Percentiles rank a stretch among this genome's conserved stretches.
Evolutionary conservation across 495 filamentous ascomycete genomes (phyloP).

Genomic region (Massariosphaeria phaeospora): DNA sequence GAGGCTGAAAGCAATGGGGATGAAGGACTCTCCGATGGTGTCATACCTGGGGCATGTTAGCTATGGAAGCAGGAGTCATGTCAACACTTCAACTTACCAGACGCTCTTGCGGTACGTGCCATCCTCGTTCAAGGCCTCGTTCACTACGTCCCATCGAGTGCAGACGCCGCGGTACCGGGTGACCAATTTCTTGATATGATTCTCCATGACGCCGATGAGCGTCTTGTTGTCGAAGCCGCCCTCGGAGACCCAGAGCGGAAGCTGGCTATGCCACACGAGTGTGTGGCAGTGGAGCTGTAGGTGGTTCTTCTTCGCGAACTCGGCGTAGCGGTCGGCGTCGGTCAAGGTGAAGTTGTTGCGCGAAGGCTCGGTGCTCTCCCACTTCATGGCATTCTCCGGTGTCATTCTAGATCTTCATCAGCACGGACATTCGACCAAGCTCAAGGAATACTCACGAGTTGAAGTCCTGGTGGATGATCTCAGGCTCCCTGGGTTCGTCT

Average conservation of each 20-base stretch:
- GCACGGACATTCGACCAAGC: too few relatives aligned
- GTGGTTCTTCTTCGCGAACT: conserved; percentile 14
- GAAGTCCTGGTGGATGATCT: conserved; percentile 11
- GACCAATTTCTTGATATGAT: conserved; percentile 24
- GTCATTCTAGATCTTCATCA: too few relatives aligned
- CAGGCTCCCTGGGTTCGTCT: conserved; percentile 3
- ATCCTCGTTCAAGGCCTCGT: too few relatives aligned
- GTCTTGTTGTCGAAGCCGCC: conserved; percentile 20
- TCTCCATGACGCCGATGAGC: conserved; percentile 21
- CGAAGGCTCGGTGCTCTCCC: conserved; percentile 22
- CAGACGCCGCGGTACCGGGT: conserved; percentile 23
- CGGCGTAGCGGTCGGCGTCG: conserved; percentile 6
- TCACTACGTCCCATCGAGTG: conserved; percentile 28
- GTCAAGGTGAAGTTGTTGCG: conserved; percentile 11
- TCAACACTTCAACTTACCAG: too few relatives aligned
- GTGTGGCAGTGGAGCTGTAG: conserved; percentile 22
- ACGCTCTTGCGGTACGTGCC: too few relatives aligned
- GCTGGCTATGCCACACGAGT: conserved; percentile 24
- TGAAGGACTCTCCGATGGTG: conserved; percentile 42
- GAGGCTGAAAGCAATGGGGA: conserved; percentile 51
- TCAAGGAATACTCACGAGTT: conserved; percentile 18
- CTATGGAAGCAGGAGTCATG: too few relatives aligned
- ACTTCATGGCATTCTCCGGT: too few relatives aligned
- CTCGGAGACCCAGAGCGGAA: conserved; percentile 16
- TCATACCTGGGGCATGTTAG: too few relatives aligned